Percentiles rank a stretch among this genome's conserved stretches.
Conservation (phyloP, 129 eudicot genomes). For the Saposhnikovia divaricata region DNA sequence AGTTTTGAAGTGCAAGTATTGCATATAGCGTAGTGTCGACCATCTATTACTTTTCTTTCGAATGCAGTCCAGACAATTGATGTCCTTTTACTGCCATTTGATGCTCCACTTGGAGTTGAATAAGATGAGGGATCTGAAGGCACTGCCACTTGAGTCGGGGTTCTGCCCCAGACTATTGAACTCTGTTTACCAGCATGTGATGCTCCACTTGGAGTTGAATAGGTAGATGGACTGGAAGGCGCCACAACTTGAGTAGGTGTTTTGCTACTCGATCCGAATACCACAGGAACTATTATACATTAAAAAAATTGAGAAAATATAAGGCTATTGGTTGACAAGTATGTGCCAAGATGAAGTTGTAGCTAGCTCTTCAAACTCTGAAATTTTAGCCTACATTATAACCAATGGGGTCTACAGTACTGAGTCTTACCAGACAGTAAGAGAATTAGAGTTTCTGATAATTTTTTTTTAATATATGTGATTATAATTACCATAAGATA, state of each 20-base stretch:
- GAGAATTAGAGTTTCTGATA: conserved; percentile 5
- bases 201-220: conserved; percentile 10
- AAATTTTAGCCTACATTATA: conserved; percentile 1
- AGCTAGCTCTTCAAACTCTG: not conserved
- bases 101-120: conserved; percentile 5
- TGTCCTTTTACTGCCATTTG: not conserved
- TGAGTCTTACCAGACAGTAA: not conserved
- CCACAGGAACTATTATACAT: conserved; percentile 1
- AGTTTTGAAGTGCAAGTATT: conserved; percentile 15
- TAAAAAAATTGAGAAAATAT: not conserved
- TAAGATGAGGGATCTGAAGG: conserved; percentile 2
- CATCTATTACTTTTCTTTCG: conserved; percentile 6
- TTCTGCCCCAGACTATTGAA: not conserved
- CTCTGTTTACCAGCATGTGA: not conserved
- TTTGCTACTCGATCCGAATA: not conserved
- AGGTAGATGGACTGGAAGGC: not conserved
- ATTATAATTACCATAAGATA: not conserved
- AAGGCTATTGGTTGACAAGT: not conserved
- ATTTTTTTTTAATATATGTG: not conserved
- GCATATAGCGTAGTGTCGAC: conserved; percentile 5
- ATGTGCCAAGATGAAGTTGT: not conserved
- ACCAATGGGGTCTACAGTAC: not conserved
- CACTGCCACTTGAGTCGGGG: not conserved
- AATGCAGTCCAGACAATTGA: conserved; percentile 13
- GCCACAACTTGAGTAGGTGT: not conserved